Base-by-base conservation (phyloP, 2,329 filamentous ascomycete genomes). In the Arthrobotrys musiformis region DNA sequence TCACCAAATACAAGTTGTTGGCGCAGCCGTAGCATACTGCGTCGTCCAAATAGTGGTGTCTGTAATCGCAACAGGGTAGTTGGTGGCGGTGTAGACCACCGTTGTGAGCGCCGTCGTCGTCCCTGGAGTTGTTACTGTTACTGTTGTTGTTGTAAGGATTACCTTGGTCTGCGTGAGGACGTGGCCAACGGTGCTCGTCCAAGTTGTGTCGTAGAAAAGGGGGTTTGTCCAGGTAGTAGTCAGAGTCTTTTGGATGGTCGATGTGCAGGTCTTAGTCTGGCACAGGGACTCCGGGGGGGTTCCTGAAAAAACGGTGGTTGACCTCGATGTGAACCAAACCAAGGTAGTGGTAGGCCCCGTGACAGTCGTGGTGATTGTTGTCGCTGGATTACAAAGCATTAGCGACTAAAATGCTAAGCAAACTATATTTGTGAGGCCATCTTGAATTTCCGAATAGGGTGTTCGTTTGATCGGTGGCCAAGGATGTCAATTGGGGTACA, bases 101-200 rank as follows among this genome's bases (percentile, higher is more conserved):
- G 64, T 76, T 3, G 56, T 40, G 6, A 76, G 50, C 3, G 72
- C 64, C 0, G 22, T 76, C 26, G 48, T 60, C 15, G 44, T 7
- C 4, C 64, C 72, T 19, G 72, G 72, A 5, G 58, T 66, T 15
- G 72, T 76, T 8, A 76, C 72, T 8, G 48, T 54, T 3, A 19
- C 33, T 11, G 48, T 64, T 2, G 48, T 50, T 2, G 58, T 76
- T 0, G 46, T 76, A 2, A 66, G 33, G 8, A 63, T 50, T 11
- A 70, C 64, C 7, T 48, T 76, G 1, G 72, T 76, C 7, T 60
- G 68, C 1, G 72, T 76, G 1, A 52, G 37, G 1, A 76, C 72
- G n/a, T 76, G 72, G 5, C 72, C 72, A n/a, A 50, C 40, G 4
- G 64, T 70, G 50, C n/a, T 66, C 0, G 40, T 40, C 72, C 72